These are phyloP conservation scores for Fusarium xyrophilum DNA, from an alignment of 2,329 filamentous ascomycete species.

Conservation along the genomic window DNA sequence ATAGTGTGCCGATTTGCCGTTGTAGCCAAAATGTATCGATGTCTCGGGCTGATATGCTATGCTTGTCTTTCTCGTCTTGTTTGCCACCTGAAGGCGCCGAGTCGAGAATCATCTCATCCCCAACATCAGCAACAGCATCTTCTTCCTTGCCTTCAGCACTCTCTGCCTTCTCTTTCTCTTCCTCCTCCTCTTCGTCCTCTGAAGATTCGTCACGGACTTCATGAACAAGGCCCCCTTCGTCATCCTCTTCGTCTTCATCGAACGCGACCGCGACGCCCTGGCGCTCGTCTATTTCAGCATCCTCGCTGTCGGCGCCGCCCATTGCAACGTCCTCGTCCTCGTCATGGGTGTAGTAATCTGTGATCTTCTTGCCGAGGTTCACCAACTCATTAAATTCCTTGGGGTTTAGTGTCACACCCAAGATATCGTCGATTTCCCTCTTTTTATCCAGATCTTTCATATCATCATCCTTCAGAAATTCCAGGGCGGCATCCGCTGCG, in stretches of 20 bases:
- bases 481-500: conserved; percentile 88
- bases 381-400: conserved; percentile 98
- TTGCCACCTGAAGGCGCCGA: conserved; percentile 60
- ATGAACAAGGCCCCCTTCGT: conserved; percentile 76
- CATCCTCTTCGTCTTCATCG: conserved; percentile 89
- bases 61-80: conserved; percentile 60
- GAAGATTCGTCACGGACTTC: conserved; percentile 90
- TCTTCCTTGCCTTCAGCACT: conserved; percentile 59
- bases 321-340: conserved; percentile 88
- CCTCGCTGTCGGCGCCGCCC: conserved; percentile 67
- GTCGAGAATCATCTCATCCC: conserved; percentile 88
- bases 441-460: conserved; percentile 99
- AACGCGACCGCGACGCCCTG: conserved; percentile 98
- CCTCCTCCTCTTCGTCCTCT: conserved; percentile 73
- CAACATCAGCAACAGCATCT: conserved; percentile 64
- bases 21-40: conserved; percentile 99
- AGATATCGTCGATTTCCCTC: conserved; percentile 92
- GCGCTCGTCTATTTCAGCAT: conserved; percentile 86
- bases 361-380: conserved; percentile 98
- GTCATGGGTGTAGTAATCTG: conserved; percentile 95
- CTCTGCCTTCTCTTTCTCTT: conserved; percentile 61
- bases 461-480: conserved; percentile 92
- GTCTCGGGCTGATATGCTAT: conserved; percentile 79
- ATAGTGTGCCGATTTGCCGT: conserved; percentile 85
- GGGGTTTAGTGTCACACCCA: conserved; percentile 80